phyloP scores from a whole-genome alignment of 2,329 filamentous ascomycete genomes.

The Scolecobasidium constrictum region DNA sequence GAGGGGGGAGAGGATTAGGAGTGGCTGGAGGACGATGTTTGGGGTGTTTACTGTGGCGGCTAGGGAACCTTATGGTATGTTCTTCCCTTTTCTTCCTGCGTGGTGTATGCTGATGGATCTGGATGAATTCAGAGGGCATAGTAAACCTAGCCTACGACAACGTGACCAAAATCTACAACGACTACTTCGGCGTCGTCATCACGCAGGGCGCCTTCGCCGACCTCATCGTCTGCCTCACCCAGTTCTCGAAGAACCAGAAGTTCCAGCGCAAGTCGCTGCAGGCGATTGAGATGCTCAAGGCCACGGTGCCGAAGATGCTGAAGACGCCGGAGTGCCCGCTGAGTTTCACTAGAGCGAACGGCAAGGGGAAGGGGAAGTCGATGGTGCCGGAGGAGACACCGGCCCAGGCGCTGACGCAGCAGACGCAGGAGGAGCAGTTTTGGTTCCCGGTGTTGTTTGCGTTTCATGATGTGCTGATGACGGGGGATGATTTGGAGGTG shows the following conservation, averaged over 20 bases:
- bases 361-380: neutral
- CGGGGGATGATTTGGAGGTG: slow-evolving; percentile 93
- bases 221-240: slow-evolving; percentile 87
- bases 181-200: slow-evolving; percentile 89
- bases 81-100: slow-evolving; percentile 2
- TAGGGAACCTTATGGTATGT: slow-evolving; percentile 65
- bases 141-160: slow-evolving; percentile 97
- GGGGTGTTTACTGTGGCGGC: slow-evolving; percentile 96
- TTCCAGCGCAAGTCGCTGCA: slow-evolving; percentile 98
- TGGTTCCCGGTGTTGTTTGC: slow-evolving; percentile 98
- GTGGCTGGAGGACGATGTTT: slow-evolving; percentile 99
- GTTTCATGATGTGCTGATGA: slow-evolving; percentile 99
- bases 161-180: slow-evolving; percentile 90
- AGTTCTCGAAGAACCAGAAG: slow-evolving; percentile 96
- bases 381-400: slow-evolving; percentile 30
- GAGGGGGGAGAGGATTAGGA: slow-evolving; percentile 89
- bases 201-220: slow-evolving; percentile 95
- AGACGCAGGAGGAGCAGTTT: slow-evolving; percentile 90
- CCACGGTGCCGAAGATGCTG: slow-evolving; percentile 88
- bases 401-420: slow-evolving; percentile 57
- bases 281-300: slow-evolving; percentile 89
- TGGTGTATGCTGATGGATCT: slow-evolving; percentile 11
- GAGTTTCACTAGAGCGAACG: slow-evolving; percentile 50
- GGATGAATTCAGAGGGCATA: slow-evolving; percentile 62
- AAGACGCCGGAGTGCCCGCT: slow-evolving; percentile 91